Evolutionary conservation across 202 grass and related monocot genomes (phyloP), one percentile per base, ranked within the genome.

Genomic region (Schoenoplectus triqueter): DNA sequence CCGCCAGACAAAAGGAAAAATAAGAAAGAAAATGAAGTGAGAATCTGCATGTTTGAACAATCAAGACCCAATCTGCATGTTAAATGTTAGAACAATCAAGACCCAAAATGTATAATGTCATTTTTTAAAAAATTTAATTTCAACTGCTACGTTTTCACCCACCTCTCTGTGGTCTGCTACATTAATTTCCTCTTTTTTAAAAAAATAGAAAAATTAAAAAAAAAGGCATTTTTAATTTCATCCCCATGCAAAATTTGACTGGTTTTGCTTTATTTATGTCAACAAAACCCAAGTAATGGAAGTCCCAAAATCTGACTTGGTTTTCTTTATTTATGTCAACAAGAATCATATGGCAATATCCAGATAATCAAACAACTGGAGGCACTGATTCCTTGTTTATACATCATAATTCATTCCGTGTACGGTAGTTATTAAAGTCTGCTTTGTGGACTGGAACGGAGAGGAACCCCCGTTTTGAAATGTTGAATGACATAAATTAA

Each of bases 201-300:
- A 31, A 31, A 31, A 31, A 31, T 31, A 31, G 31, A 31, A 31
- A 31, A 31, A 31, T 31, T 31, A 31, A 31, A 31, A 31, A 31
- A 31, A 31, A 31, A 31, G 31, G 31, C 31, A 31, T 31, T 31
- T 31, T 31, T 49, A 5, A 7, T 49, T 22, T 60, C 55, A 22
- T 78, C 74, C 0, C 21, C 11, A 11, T 78, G 21, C 52, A 60
- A 59, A 78, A 78, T 60, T 78, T 78, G 74, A 78, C 74, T 78
- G 1, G 31, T 31, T 31, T 31, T 31, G 31, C 31, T 31, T 31
- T 31, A 31, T 31, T 59, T 59, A 59, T 59, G 51, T 60, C 6
- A 31, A 31, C 31, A 31, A 31, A 31, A n/a, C 17, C 4, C 49
- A 7, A 64, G 17, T 64, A 18, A 22, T 14, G 13, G 6, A 39